phyloP scores from a whole-genome alignment of 164 flowering plant genomes.

The Aristolochia californica region DNA sequence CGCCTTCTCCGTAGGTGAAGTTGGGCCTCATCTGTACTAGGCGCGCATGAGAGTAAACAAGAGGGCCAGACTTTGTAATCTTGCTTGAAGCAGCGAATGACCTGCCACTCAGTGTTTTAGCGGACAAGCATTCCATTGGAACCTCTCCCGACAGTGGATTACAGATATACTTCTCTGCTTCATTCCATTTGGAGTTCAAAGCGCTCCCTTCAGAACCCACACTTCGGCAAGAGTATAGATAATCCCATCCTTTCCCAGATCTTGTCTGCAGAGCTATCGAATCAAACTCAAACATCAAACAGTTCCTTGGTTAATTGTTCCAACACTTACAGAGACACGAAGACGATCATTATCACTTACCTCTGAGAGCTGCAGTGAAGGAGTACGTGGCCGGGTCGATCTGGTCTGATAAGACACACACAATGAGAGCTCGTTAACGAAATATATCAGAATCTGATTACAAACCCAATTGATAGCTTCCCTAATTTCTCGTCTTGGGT shows the following conservation, averaged over 20 bases:
- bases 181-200: constrained; percentile 70
- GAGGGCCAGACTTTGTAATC: constrained; percentile 74
- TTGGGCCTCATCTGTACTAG: constrained; percentile 17
- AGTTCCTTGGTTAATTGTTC: not conserved
- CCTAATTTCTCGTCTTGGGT: too few relatives aligned
- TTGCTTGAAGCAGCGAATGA: constrained; percentile 31
- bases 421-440: constrained; percentile 59
- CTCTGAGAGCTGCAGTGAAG: constrained; percentile 70
- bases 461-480: not conserved
- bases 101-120: constrained; percentile 55
- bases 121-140: constrained; percentile 78
- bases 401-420: constrained; percentile 55
- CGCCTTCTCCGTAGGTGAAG: constrained; percentile 10
- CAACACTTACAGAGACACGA: constrained; percentile 9
- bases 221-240: constrained; percentile 15
- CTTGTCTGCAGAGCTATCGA: constrained; percentile 64
- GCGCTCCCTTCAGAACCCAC: too few relatives aligned
- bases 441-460: not conserved
- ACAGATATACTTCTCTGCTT: constrained; percentile 83
- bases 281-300: constrained; percentile 1
- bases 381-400: constrained; percentile 80
- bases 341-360: constrained; percentile 27
- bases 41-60: constrained; percentile 30
- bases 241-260: constrained; percentile 41
- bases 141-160: constrained; percentile 85